Base-by-base conservation (phyloP, 805 yeast genomes). In the Gaillardinia entomophila region DNA sequence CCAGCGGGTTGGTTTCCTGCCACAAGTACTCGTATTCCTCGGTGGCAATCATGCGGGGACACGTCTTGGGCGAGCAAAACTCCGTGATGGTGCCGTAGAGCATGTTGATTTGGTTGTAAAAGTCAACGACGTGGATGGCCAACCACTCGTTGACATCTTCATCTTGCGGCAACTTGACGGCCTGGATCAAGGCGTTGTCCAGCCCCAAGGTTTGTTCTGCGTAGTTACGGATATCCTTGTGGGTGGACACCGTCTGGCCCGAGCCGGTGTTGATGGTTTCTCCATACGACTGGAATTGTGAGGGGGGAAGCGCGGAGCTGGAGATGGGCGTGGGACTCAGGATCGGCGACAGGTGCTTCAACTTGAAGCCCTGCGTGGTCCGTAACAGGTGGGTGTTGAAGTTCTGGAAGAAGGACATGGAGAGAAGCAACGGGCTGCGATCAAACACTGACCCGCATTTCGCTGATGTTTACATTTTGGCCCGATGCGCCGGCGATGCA, bases 1-100 rank as follows among this genome's bases (percentile, higher is more conserved):
- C 43, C 2, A 45, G 12, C 2, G 62, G 47, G 17, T 53, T 51
- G 6, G 84, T 70, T 48, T 89, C 95, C 55, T 90, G 96, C 99
- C 99, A 92, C 38, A 92, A 69, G 52, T 92, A 92, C 58, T 92
- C 98, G 53, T 88, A 90, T 62, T 89, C 97, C 40, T 82, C 92
- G 0, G 97, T 90, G 14, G 99, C 99, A 36, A 85, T 89, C 99
- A 92, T 92, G 37, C 92, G 67, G 2, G 98, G 97, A 55, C 99
- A 92, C 2, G 94, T 74, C n/a, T 66, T 58, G 2, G 97, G 97
- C 0, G 97, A 87, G 57, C 99, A 92, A 51, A 92, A 89, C 60
- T 88, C 96, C 1, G 97, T 90, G 42, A 92, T 84, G 3, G 97
- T 79, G 7, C 97, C 96, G 48, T 92, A 90, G 6, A 90, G 66